Percentiles rank a stretch among this genome's conserved stretches.
These are phyloP conservation scores for Botrytis fabae DNA, from an alignment of 2,329 filamentous ascomycete genomes.

Conservation along the genomic window DNA sequence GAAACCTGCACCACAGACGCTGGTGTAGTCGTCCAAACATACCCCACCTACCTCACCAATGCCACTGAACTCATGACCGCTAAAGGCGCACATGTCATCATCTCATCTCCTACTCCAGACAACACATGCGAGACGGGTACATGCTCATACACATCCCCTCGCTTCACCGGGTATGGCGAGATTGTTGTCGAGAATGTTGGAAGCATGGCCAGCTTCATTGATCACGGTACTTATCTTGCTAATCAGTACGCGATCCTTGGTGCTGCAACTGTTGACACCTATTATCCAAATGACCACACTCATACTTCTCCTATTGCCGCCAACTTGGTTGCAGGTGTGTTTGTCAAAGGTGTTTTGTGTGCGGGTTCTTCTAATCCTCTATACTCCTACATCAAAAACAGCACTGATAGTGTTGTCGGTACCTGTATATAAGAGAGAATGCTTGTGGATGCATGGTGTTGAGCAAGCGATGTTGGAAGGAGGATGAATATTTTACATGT, in stretches of 20 bases:
- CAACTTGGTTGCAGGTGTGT: slow-evolving; percentile 46
- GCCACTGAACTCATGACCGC: slow-evolving; percentile 39
- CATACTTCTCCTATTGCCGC: slow-evolving; percentile 59
- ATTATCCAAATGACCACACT: slow-evolving; percentile 59
- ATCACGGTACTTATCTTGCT: slow-evolving; percentile 57
- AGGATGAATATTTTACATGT: not conserved
- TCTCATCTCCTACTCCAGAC: slow-evolving; percentile 61
- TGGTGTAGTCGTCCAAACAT: slow-evolving; percentile 50
- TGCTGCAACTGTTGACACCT: slow-evolving; percentile 48
- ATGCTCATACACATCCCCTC: slow-evolving; percentile 48
- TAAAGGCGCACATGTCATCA: slow-evolving; percentile 63
- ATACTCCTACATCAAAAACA: slow-evolving; percentile 8
- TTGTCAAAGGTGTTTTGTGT: slow-evolving; percentile 8
- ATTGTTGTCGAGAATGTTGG: slow-evolving; percentile 45
- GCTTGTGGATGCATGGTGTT: not conserved
- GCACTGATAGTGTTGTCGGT: not conserved
- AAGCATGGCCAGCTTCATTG: slow-evolving; percentile 51
- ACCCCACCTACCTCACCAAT: slow-evolving; percentile 37
- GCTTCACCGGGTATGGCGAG: slow-evolving; percentile 59
- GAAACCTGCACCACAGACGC: slow-evolving; percentile 45
- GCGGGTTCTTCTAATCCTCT: not conserved
- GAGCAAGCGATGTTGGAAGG: rapidly evolving
- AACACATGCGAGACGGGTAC: slow-evolving; percentile 60
- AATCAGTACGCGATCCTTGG: slow-evolving; percentile 52
- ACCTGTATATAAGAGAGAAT: not conserved